Conservation (phyloP, 441 rosid species). For the Hura crepitans region DNA sequence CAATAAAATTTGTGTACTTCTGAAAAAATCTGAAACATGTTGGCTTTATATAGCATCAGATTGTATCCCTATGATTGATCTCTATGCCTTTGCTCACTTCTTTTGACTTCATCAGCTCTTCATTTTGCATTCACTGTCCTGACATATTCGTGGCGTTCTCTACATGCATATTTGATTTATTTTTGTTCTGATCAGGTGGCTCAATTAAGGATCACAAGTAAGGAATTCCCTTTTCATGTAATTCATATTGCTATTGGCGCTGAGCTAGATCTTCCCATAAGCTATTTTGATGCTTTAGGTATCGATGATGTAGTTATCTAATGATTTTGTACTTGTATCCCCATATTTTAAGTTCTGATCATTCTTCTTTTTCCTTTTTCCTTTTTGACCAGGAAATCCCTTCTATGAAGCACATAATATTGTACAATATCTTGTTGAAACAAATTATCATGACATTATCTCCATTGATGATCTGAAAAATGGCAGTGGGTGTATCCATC, state of each 20-base stretch:
- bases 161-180: conserved; percentile 16
- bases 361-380: conserved; percentile 18
- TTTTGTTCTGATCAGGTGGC: conserved; percentile 56
- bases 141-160: conserved; percentile 6
- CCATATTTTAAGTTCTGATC: conserved; percentile 15
- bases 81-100: neutral
- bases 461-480: conserved; percentile 38
- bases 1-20: neutral
- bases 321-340: conserved; percentile 19
- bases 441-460: conserved; percentile 69
- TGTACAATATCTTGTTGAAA: conserved; percentile 47
- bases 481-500: conserved; percentile 42
- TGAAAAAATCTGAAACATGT: neutral
- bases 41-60: neutral
- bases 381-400: conserved; percentile 55
- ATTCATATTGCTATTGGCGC: conserved; percentile 74
- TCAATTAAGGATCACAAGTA: conserved; percentile 66
- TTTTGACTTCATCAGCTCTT: conserved; percentile 7
- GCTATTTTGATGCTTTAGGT: conserved; percentile 73
- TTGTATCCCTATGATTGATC: neutral
- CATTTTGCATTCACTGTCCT: conserved; percentile 13
- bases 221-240: conserved; percentile 44
- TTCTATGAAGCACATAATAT: conserved; percentile 73
- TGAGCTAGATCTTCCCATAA: conserved; percentile 66
- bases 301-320: conserved; percentile 16